These are phyloP conservation scores for Nannizziopsis arthrosporioides DNA, from an alignment of 2,329 filamentous ascomycete genomes.

Conservation along the genomic window DNA sequence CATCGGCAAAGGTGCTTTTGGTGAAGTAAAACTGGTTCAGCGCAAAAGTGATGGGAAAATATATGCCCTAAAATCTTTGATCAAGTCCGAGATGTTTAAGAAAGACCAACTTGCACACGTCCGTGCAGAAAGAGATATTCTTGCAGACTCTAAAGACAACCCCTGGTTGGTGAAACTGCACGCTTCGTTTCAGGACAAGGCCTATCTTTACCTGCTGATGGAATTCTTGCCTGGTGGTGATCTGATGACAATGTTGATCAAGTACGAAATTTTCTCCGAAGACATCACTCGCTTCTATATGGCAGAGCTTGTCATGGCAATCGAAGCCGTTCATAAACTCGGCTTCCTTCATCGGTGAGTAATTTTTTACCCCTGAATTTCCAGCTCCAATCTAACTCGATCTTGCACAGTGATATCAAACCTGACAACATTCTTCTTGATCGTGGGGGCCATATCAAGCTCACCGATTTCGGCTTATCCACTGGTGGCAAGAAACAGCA, in stretches of 20 bases:
- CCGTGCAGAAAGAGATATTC: conserved; percentile 89
- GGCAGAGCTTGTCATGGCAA: conserved; percentile 94
- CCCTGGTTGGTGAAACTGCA: conserved; percentile 98
- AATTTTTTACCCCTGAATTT: background rate
- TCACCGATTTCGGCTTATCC: conserved; percentile 94
- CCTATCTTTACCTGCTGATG: conserved; percentile 98
- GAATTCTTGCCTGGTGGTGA: conserved; percentile 97
- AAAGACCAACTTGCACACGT: conserved; percentile 97
- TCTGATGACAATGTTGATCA: conserved; percentile 99
- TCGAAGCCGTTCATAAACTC: conserved; percentile 94
- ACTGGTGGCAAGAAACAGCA: conserved; percentile 97
- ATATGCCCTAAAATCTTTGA: conserved; percentile 93
- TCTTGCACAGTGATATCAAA: conserved; percentile 71
- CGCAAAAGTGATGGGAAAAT: conserved; percentile 94
- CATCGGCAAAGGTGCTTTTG: conserved; percentile 97
- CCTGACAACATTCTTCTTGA: conserved; percentile 97
- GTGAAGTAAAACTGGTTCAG: conserved; percentile 94
- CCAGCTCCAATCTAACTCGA: background rate
- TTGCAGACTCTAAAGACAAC: conserved; percentile 91
- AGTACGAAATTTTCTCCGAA: conserved; percentile 98
- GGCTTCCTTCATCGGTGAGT: conserved; percentile 94
- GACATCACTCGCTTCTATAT: conserved; percentile 99
- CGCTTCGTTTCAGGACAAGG: conserved; percentile 92
- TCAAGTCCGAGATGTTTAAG: conserved; percentile 99
- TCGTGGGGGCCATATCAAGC: conserved; percentile 88